These are phyloP conservation scores for Lycium barbarum DNA, from an alignment of 257 asterid genomes.

Conservation along the genomic window DNA sequence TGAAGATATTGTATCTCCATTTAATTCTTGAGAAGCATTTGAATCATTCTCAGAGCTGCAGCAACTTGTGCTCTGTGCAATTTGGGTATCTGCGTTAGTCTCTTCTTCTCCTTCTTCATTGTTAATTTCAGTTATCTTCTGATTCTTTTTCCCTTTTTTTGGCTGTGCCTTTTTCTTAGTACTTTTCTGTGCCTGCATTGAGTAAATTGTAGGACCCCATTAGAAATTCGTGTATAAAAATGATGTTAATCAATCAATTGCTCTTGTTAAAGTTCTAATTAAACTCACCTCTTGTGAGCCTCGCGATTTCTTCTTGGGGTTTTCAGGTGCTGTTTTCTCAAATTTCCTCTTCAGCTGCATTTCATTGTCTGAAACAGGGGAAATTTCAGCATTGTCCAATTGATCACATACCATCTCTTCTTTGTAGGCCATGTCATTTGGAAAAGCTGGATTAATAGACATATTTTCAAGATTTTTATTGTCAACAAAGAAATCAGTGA, in stretches of 20 bases:
- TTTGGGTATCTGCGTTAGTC: conserved; percentile 33
- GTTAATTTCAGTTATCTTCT: conserved; percentile 41
- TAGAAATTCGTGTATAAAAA: background rate
- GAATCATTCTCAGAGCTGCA: conserved; percentile 62
- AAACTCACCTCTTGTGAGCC: conserved; percentile 58
- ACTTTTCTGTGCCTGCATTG: conserved; percentile 47
- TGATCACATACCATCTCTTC: conserved; percentile 38
- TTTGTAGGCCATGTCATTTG: conserved; percentile 26
- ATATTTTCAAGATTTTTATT: conserved; percentile 22
- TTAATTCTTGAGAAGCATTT: conserved; percentile 53
- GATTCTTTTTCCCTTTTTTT: conserved; percentile 54
- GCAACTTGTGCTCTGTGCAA: conserved; percentile 51
- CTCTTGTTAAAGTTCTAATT: background rate
- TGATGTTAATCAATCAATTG: background rate
- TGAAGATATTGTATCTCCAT: conserved; percentile 42
- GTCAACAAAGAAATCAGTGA: conserved; percentile 40
- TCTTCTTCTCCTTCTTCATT: conserved; percentile 56
- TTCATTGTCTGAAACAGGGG: conserved; percentile 35
- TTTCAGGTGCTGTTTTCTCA: conserved; percentile 28
- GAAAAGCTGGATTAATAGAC: conserved; percentile 38
- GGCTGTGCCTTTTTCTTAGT: conserved; percentile 38
- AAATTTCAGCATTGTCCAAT: conserved; percentile 32
- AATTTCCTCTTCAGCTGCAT: conserved; percentile 57
- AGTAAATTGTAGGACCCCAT: background rate
- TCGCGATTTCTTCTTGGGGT: conserved; percentile 60